Conservation (phyloP, 768 basidiomycete species). For the Suillus ampliporus region DNA sequence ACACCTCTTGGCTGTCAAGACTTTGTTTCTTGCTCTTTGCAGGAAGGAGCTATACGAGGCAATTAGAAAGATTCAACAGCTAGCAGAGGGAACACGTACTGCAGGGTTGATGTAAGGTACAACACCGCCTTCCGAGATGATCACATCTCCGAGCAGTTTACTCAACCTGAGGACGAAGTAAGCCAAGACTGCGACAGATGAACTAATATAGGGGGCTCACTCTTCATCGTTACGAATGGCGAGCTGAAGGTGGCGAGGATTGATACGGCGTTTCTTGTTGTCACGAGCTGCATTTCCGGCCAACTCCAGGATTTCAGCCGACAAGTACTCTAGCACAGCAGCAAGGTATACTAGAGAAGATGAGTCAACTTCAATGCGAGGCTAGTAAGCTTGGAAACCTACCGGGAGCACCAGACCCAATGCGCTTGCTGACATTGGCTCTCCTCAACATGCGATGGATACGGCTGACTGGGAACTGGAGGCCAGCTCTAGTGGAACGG, state of each 20-base stretch:
- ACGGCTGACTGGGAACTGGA: slow-evolving; percentile 93
- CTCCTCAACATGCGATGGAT: slow-evolving; percentile 88
- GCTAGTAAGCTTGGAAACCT: slow-evolving; percentile 18
- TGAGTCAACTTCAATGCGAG: not conserved
- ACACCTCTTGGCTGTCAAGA: slow-evolving; percentile 39
- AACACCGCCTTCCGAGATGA: slow-evolving; percentile 96
- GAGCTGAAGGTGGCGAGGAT: slow-evolving; percentile 92
- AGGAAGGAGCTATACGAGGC: slow-evolving; percentile 31
- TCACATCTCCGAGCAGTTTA: slow-evolving; percentile 76
- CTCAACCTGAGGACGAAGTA: slow-evolving; percentile 54
- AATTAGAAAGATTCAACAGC: slow-evolving; percentile 2
- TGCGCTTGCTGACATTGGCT: slow-evolving; percentile 86
- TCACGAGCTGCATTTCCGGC: slow-evolving; percentile 90
- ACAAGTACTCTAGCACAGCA: slow-evolving; percentile 90
- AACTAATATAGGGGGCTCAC: slow-evolving; percentile 43
- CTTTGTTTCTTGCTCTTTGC: slow-evolving; percentile 39
- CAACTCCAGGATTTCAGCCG: slow-evolving; percentile 92
- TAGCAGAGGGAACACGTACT: slow-evolving; percentile 28
- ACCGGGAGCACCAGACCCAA: slow-evolving; percentile 90
- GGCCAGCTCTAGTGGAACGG: slow-evolving; percentile 76
- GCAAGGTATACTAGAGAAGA: slow-evolving; percentile 78
- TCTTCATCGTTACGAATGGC: slow-evolving; percentile 96
- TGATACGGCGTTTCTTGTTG: slow-evolving; percentile 96
- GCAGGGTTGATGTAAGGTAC: slow-evolving; percentile 81
- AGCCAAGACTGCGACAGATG: not conserved